Evolutionary conservation across 2,329 filamentous ascomycete genomes (phyloP).

Genomic region (Diplodia scrobiculata): DNA sequence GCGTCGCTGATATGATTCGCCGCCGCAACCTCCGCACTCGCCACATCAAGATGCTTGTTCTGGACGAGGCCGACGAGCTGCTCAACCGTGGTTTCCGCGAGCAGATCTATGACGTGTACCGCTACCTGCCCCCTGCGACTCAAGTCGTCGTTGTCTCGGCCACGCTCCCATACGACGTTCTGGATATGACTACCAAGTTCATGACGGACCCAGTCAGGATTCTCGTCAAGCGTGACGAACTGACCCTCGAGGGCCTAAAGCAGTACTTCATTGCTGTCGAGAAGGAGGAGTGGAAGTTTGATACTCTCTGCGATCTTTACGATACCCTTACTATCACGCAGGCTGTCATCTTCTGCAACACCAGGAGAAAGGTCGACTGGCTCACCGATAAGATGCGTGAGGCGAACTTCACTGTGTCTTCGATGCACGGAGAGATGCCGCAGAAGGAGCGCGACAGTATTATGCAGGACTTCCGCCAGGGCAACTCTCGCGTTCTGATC

Average conservation of each 20-base stretch:
- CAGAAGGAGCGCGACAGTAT: conserved; percentile 98
- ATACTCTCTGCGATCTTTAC: conserved; percentile 97
- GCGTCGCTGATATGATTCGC: conserved; percentile 84
- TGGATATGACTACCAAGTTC: conserved; percentile 99
- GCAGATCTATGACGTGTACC: conserved; percentile 99
- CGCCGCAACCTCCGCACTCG: conserved; percentile 71
- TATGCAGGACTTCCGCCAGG: conserved; percentile 98
- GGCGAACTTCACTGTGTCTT: conserved; percentile 96
- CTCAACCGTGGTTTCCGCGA: conserved; percentile 95
- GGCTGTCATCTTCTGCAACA: conserved; percentile 99
- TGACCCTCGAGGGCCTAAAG: conserved; percentile 95
- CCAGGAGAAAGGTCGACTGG: conserved; percentile 98
- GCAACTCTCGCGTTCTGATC: conserved; percentile 92
- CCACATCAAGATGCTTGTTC: conserved; percentile 76
- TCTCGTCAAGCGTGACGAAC: conserved; percentile 95
- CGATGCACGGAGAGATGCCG: conserved; percentile 99
- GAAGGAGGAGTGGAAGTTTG: conserved; percentile 99
- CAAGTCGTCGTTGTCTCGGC: conserved; percentile 98
- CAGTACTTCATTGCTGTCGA: conserved; percentile 99
- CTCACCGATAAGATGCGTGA: conserved; percentile 99
- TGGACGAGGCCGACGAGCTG: conserved; percentile 75
- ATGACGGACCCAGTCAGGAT: conserved; percentile 98
- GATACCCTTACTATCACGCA: conserved; percentile 98
- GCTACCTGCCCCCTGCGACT: conserved; percentile 91
- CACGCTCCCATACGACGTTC: conserved; percentile 93